These are phyloP conservation scores for Chernovozyma sophiae-reginae DNA, from an alignment of 1,139 yeast genomes.

Conservation along the genomic window DNA sequence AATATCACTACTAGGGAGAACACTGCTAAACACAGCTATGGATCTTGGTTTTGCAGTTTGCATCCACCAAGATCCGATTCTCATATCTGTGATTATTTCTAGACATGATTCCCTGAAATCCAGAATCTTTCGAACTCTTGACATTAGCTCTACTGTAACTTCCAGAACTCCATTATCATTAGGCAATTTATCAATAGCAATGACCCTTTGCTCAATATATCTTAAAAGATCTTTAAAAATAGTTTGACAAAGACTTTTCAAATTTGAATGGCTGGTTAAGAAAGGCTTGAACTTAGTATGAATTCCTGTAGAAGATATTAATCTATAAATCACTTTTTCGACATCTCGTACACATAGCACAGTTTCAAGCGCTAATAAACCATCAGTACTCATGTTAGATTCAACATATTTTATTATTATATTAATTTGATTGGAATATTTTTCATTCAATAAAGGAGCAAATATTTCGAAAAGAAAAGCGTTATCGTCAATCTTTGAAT, in stretches of 20 bases:
- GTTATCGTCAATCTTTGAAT: conserved; percentile 11
- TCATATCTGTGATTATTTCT: conserved; percentile 46
- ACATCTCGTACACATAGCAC: conserved; percentile 32
- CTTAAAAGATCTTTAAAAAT: conserved; percentile 56
- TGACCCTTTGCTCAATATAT: conserved; percentile 51
- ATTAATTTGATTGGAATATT: conserved; percentile 13
- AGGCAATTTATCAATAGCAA: conserved; percentile 40
- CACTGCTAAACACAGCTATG: conserved; percentile 47
- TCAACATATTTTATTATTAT: conserved; percentile 10
- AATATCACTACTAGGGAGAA: conserved; percentile 28
- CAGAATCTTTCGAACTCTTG: conserved; percentile 59
- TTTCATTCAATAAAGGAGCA: conserved; percentile 20
- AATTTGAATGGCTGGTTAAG: conserved; percentile 29
- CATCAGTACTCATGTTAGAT: conserved; percentile 16
- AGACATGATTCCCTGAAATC: conserved; percentile 57
- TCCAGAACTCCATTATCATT: conserved; percentile 68
- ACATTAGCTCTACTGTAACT: conserved; percentile 60
- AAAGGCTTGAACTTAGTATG: conserved; percentile 9
- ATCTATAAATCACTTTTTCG: conserved; percentile 32
- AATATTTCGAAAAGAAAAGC: conserved; percentile 19
- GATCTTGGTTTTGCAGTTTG: conserved; percentile 48
- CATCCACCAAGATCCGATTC: conserved; percentile 70
- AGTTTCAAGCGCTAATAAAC: conserved; percentile 37
- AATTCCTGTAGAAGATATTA: conserved; percentile 7
- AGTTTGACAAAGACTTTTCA: conserved; percentile 21